These are phyloP conservation scores for Stagonosporopsis tanaceti DNA, from an alignment of 2,329 filamentous ascomycete genomes.

Conservation along the genomic window DNA sequence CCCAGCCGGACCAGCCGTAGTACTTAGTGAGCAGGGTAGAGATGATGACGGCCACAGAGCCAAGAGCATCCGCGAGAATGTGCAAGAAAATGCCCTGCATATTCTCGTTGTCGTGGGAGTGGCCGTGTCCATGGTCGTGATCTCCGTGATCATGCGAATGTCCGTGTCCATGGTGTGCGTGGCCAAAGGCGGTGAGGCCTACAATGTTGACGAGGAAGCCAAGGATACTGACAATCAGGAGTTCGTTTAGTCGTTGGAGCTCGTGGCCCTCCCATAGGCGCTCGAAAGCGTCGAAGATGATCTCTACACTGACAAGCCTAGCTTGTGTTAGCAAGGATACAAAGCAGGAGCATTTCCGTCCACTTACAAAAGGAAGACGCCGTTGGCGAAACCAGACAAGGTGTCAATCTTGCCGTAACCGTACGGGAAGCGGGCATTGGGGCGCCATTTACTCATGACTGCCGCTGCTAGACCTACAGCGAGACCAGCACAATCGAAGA, in stretches of 20 bases:
- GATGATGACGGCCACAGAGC: slow-evolving; percentile 91
- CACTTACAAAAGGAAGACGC: slow-evolving; percentile 85
- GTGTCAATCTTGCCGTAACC: slow-evolving; percentile 98
- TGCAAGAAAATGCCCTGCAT: slow-evolving; percentile 98
- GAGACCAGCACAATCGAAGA: slow-evolving; percentile 95
- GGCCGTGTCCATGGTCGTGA: slow-evolving; percentile 49
- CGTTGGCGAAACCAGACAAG: slow-evolving; percentile 94
- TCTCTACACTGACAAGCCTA: slow-evolving; percentile 92
- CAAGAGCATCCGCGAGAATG: slow-evolving; percentile 91
- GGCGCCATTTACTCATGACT: slow-evolving; percentile 96
- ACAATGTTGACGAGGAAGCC: slow-evolving; percentile 91
- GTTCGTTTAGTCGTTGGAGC: slow-evolving; percentile 82
- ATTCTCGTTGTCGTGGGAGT: slow-evolving; percentile 89
- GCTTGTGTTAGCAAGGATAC: slow-evolving; percentile 17
- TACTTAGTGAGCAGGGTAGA: slow-evolving; percentile 88
- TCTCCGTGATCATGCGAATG: slow-evolving; percentile 51
- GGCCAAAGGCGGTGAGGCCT: slow-evolving; percentile 83
- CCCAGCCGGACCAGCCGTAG: slow-evolving; percentile 91
- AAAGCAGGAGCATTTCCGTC: neutral
- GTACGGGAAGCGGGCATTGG: slow-evolving; percentile 87
- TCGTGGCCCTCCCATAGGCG: slow-evolving; percentile 83
- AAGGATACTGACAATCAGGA: slow-evolving; percentile 86
- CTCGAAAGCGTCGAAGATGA: slow-evolving; percentile 93
- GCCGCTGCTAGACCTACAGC: slow-evolving; percentile 89
- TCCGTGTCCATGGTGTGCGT: slow-evolving; percentile 65